A percentile compares a stretch with the other conserved stretches of the same genome.
Evolutionary conservation across 2,329 filamentous ascomycete species (phyloP).

Genomic region (Ophiostoma himal-ulmi): DNA sequence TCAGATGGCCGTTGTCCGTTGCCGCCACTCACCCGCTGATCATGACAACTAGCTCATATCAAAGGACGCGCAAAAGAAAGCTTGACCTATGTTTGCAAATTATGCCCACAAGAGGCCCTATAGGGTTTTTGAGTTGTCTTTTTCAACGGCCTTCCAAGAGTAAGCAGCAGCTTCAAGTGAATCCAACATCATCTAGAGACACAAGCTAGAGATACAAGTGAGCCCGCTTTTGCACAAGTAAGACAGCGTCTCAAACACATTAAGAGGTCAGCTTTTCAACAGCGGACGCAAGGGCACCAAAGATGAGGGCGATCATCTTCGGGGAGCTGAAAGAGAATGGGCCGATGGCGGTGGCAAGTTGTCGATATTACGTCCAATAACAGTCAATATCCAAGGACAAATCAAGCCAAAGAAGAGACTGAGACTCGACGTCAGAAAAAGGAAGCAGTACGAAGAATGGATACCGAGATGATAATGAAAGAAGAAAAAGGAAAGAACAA

Average conservation of each 20-base stretch:
- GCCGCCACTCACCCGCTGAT: not conserved
- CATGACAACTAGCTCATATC: not conserved
- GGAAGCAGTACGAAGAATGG: not conserved
- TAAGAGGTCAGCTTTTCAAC: not conserved
- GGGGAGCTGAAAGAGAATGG: not conserved
- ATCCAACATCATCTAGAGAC: not conserved
- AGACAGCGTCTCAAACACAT: not conserved
- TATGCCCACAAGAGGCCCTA: not conserved
- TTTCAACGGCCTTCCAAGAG: not conserved
- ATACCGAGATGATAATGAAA: not conserved
- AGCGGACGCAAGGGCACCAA: not conserved
- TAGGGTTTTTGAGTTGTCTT: not conserved
- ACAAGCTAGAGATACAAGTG: not conserved
- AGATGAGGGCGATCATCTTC: not conserved
- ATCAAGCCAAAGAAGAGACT: not conserved
- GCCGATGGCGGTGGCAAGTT: conserved; percentile 10
- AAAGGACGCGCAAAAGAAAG: not conserved
- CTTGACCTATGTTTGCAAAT: not conserved
- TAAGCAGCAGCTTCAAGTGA: not conserved
- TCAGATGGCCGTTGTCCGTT: not conserved
- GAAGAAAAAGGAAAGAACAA: not conserved
- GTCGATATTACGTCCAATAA: conserved; percentile 7
- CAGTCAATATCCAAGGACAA: not conserved
- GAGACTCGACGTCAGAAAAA: not conserved
- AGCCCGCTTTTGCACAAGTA: not conserved